These are phyloP conservation scores for Rosa multiflora DNA, from an alignment of 306 rosid species.

Conservation along the genomic window DNA sequence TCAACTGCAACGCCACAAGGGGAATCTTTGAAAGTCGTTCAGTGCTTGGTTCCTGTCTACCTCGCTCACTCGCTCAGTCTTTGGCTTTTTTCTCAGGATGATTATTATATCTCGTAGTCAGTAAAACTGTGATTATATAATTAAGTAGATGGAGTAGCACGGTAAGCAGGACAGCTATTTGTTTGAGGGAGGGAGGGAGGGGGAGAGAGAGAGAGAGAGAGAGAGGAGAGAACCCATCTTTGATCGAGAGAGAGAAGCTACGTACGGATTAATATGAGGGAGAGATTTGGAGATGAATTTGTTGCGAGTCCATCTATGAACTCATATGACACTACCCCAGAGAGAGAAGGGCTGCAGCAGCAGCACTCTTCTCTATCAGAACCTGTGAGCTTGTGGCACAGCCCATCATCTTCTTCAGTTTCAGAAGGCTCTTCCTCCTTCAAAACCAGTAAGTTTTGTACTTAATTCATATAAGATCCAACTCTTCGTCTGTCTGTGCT, in stretches of 20 bases:
- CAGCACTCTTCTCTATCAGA: slow-evolving; percentile 25
- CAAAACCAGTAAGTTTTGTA: slow-evolving; percentile 35
- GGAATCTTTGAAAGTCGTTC: slow-evolving; percentile 12
- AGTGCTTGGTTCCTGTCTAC: not conserved
- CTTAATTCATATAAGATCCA: not conserved
- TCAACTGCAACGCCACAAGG: not conserved
- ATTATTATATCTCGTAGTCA: not conserved
- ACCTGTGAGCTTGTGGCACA: slow-evolving; percentile 30
- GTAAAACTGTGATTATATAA: not conserved
- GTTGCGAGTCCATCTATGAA: slow-evolving; percentile 33
- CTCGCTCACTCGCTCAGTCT: not conserved
- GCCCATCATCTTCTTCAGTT: slow-evolving; percentile 27
- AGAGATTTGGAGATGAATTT: slow-evolving; percentile 21
- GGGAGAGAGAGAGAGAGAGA: not conserved
- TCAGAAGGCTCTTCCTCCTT: slow-evolving; percentile 28
- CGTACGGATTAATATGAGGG: not conserved
- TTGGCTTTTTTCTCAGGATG: not conserved
- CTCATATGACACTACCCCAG: slow-evolving; percentile 26
- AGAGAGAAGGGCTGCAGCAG: not conserved
- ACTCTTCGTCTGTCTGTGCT: not conserved
- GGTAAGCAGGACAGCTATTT: not conserved
- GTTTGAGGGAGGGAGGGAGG: not conserved
- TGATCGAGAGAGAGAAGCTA: not conserved
- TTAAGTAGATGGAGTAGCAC: not conserved
- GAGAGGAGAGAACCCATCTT: not conserved